phyloP scores from a whole-genome alignment of 2,329 filamentous ascomycete species.

The Aureobasidium leucospermi region DNA sequence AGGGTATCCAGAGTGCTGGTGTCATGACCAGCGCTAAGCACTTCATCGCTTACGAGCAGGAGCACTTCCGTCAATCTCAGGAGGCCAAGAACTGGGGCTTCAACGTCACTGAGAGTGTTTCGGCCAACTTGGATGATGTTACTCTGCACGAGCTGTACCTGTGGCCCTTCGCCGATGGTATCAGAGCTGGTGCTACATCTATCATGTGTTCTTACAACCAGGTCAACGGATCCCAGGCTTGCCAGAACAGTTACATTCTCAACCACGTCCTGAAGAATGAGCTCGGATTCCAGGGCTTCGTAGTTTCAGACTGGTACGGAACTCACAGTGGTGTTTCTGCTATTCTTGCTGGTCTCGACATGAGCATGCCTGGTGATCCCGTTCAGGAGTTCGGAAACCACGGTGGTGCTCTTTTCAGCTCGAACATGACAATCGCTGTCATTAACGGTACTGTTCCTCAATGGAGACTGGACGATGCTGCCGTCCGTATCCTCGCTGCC shows the following conservation, averaged over 20 bases:
- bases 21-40: conserved; percentile 43
- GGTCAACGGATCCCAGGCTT: conserved; percentile 67
- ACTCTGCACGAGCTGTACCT: conserved; percentile 45
- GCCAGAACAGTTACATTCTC: conserved; percentile 53
- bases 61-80: conserved; percentile 34
- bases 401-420: conserved; percentile 20
- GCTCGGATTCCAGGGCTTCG: conserved; percentile 59
- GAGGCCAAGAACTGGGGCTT: conserved; percentile 28
- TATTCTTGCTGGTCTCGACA: conserved; percentile 55
- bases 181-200: conserved; percentile 49
- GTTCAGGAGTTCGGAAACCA: conserved; percentile 18
- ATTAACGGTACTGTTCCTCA: conserved; percentile 25
- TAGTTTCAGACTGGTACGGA: conserved; percentile 62
- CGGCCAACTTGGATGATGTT: conserved; percentile 57
- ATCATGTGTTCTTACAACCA: conserved; percentile 60
- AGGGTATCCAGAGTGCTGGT: conserved; percentile 34
- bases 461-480: conserved; percentile 36
- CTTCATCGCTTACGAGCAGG: conserved; percentile 56
- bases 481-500: conserved; percentile 37
- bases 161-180: conserved; percentile 58
- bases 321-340: conserved; percentile 55
- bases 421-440: conserved; percentile 23
- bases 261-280: conserved; percentile 64
- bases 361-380: conserved; percentile 55
- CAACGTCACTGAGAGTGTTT: conserved; percentile 47